Evolutionary conservation across 192 early-diverging fungal genomes (phyloP), one percentile per base, ranked within the genome.

Genomic region (Entomortierella lignicola): DNA sequence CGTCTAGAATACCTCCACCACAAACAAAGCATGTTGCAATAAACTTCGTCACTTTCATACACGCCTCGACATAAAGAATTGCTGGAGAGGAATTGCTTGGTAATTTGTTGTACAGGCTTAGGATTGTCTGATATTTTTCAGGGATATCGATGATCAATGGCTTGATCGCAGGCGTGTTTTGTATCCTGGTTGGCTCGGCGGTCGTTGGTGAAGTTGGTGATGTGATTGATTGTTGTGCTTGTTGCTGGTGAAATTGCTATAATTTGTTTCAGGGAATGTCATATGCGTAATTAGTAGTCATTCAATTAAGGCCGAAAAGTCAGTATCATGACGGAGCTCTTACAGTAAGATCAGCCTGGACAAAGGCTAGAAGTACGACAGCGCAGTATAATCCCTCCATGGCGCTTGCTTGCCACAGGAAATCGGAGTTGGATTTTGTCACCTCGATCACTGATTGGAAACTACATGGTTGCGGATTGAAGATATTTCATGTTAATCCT

Each of bases 391-490:
- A 82, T 17, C 89, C 89, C 74, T 95, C 94, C 72, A 91, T 80
- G 1, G 93, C 89, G 32, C 89, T 86, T 12, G 85, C 93, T 59
- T 90, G 87, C 94, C 94, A 95, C 43, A 91, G 72, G 75, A 86
- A 93, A 81, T 95, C 94, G 0, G 79, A 73, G 51, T 85, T 92
- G 8, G 80, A 54, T 72, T 91, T 94, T 65, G 89, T 84, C 3
- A 70, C 69, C 32, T 94, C 94, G 27, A 94, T 87, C 12, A 91
- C 91, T 18, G 77, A 55, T 47, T 84, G 68, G 65, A 91, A 95
- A 47, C 91, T 92, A 62, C 7, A 47, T 4, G 10, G 50, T n/a
- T n/a, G n/a, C n/a, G n/a, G n/a, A n/a, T n/a, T n/a, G n/a, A n/a
- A n/a, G n/a, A n/a, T n/a, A n/a, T n/a, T n/a, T n/a, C n/a, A n/a